These are phyloP conservation scores for Graphiopsis chlorocephala DNA, from an alignment of 2,329 filamentous ascomycete species.

Conservation along the genomic window DNA sequence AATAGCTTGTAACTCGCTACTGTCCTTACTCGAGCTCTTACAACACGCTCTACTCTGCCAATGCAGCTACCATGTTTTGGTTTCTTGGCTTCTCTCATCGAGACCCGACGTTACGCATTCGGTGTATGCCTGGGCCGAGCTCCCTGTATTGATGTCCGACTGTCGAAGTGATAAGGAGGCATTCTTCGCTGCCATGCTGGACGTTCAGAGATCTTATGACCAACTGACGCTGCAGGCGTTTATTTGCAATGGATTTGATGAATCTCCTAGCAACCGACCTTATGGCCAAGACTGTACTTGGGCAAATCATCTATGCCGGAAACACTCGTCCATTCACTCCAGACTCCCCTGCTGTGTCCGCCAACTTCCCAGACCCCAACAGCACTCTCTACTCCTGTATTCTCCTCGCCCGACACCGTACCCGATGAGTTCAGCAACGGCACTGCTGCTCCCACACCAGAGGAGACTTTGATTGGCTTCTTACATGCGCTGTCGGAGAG, in stretches of 20 bases:
- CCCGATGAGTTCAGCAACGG: slow-evolving; percentile 31
- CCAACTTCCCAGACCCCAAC: slow-evolving; percentile 34
- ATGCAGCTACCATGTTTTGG: neutral
- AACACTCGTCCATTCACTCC: neutral
- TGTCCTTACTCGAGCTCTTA: neutral
- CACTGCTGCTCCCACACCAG: slow-evolving; percentile 34
- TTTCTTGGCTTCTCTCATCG: neutral
- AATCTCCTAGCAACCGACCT: neutral
- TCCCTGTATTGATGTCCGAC: neutral
- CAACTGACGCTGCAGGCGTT: neutral
- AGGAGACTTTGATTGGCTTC: slow-evolving; percentile 28
- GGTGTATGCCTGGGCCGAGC: neutral
- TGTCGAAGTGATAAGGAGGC: neutral
- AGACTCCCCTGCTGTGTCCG: slow-evolving; percentile 26
- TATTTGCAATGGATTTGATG: neutral
- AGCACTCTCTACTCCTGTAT: slow-evolving; percentile 34
- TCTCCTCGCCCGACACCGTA: slow-evolving; percentile 30
- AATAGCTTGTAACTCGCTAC: neutral
- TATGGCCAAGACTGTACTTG: neutral
- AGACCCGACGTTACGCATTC: neutral
- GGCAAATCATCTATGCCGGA: neutral
- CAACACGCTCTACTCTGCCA: neutral
- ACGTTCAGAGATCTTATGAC: neutral
- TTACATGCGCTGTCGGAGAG: slow-evolving; percentile 30
- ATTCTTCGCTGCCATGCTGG: neutral